Base-by-base conservation (phyloP, 306 rosid genomes). In the Psophocarpus tetragonolobus region DNA sequence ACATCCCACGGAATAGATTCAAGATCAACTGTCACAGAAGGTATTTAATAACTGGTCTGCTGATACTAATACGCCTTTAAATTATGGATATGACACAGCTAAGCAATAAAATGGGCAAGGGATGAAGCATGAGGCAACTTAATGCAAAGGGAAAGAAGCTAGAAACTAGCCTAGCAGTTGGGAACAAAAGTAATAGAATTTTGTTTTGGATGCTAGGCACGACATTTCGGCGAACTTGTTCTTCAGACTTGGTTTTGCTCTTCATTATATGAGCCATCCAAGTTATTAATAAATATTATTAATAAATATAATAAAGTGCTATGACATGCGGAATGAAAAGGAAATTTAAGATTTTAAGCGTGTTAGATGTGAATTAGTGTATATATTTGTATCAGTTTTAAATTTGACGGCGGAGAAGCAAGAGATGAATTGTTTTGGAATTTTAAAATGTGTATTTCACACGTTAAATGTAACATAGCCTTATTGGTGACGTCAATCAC, bases 91-190 rank as follows among this genome's bases (percentile, higher is more conserved):
- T 64, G 73, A 14, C 45, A 73, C 23, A 20, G 33, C 33, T 38
- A 78, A 67, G 51, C 62, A 82, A 78, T 77, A 74, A 78, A 81
- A 69, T 74, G 56, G 62, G 50, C 60, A 29, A 65, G 79, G 42
- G 72, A 69, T 74, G 69, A 45, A 36, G 48, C 45, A 3, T 17
- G 45, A 9, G 44, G 73, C 58, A 69, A 12, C 47, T 23, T 13
- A 75, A 69, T 75, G 48, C 61, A 13, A 39, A 76, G 68, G 32
- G 72, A 68, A 69, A 75, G 65, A 70, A 62, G 75, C 82, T 82
- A 71, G 38, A 64, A 62, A 62, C 53, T 32, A 77, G 54, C 64
- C 61, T 50, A 48, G 74, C 26, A 18, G 69, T 38, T 48, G 56
- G 73, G 48, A 61, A 47, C 65, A 14, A 1, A 32, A 50, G 60